phyloP scores from a whole-genome alignment of 345 rosid genomes.

The Pseudoturritis turrita region DNA sequence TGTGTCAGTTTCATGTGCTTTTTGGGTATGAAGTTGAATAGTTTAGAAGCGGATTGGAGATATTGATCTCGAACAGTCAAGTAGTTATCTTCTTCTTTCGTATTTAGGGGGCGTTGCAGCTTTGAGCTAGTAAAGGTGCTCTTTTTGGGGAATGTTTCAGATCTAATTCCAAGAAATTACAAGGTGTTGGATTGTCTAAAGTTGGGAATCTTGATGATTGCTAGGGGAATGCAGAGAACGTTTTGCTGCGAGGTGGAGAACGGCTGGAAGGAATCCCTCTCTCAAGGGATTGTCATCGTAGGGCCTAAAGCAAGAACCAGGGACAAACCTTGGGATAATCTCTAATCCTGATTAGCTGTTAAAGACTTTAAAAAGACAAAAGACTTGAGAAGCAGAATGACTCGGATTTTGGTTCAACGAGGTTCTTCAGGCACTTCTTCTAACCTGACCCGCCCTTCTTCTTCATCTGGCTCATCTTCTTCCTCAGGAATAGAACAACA shows the following conservation, averaged over 20 bases:
- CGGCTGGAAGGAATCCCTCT: slow-evolving; percentile 86
- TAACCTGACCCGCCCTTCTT: slow-evolving; percentile 58
- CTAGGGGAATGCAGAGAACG: slow-evolving; percentile 98
- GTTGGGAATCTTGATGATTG: slow-evolving; percentile 83
- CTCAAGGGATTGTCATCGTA: slow-evolving; percentile 72
- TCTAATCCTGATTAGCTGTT: slow-evolving; percentile 35
- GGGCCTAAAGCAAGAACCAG: slow-evolving; percentile 88
- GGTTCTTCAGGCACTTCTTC: slow-evolving; percentile 81
- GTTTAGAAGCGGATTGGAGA: no score
- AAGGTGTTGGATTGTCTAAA: slow-evolving; percentile 56
- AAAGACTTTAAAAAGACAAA: slow-evolving; percentile 1
- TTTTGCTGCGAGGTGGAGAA: slow-evolving; percentile 60
- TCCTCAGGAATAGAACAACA: slow-evolving; percentile 57
- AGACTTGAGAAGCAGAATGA: slow-evolving; percentile 53
- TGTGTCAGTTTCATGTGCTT: not conserved
- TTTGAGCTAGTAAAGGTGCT: slow-evolving; percentile 41
- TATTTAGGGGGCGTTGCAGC: slow-evolving; percentile 44
- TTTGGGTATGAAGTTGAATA: not conserved
- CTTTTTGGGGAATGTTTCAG: slow-evolving; percentile 32
- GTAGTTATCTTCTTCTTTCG: not conserved
- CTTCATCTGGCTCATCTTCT: slow-evolving; percentile 53
- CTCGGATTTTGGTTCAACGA: slow-evolving; percentile 92
- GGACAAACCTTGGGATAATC: slow-evolving; percentile 54
- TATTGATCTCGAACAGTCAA: no score
- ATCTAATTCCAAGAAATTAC: slow-evolving; percentile 47